Evolutionary conservation across 805 yeast genomes (phyloP).

Genomic region (Teunomyces stri): DNA sequence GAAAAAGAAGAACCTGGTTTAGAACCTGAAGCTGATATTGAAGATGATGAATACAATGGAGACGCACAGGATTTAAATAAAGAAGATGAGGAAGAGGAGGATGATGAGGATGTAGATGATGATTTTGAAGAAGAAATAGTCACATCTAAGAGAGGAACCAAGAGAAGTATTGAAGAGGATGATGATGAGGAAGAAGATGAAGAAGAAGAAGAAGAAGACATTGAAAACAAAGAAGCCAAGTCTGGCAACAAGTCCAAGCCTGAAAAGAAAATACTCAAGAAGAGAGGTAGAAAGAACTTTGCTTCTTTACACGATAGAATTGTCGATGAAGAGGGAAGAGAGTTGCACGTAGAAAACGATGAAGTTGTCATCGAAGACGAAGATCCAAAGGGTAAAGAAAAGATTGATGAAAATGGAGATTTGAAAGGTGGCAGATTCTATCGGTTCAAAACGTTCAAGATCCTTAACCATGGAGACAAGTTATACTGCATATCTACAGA

Average conservation of each 20-base stretch:
- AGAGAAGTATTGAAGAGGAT: constrained; percentile 3
- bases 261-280: constrained; percentile 8
- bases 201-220: neutral
- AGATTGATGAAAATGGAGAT: constrained; percentile 66
- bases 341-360: constrained; percentile 62
- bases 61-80: constrained; percentile 6
- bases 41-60: constrained; percentile 7
- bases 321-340: constrained; percentile 67
- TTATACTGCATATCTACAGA: constrained; percentile 91
- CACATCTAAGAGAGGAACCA: constrained; percentile 13
- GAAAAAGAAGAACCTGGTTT: constrained; percentile 1
- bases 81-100: constrained; percentile 16
- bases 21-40: constrained; percentile 2
- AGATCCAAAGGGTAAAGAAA: constrained; percentile 76
- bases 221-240: neutral
- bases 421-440: constrained; percentile 71
- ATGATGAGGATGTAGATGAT: constrained; percentile 24
- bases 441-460: constrained; percentile 66
- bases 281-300: constrained; percentile 34
- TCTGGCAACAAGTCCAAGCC: neutral
- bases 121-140: constrained; percentile 21
- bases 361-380: constrained; percentile 69
- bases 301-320: constrained; percentile 39
- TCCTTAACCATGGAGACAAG: constrained; percentile 63
- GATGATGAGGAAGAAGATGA: constrained; percentile 3